A percentile compares a stretch with the other conserved stretches of the same genome.
Evolutionary conservation across 768 basidiomycete genomes (phyloP).

Genomic region (Tylopilus balloui): DNA sequence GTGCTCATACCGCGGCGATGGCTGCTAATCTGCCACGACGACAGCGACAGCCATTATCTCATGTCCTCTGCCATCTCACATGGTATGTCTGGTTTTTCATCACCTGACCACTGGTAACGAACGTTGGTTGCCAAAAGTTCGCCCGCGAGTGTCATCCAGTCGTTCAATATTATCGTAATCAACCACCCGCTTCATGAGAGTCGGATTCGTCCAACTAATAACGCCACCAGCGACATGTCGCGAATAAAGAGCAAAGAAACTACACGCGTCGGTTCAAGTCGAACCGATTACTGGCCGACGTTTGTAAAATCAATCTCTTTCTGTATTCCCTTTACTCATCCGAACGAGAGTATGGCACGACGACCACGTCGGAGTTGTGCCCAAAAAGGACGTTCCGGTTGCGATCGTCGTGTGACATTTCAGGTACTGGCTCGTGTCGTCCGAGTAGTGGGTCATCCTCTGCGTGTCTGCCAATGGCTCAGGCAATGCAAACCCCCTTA

Average conservation of each 20-base stretch:
- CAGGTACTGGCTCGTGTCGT: not conserved
- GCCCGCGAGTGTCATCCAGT: not conserved
- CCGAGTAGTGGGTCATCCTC: not conserved
- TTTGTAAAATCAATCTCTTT: not conserved
- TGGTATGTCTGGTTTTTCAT: constrained; percentile 8
- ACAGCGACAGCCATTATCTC: constrained; percentile 12
- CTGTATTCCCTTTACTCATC: not conserved
- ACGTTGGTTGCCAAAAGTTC: not conserved
- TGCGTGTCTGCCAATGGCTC: not conserved
- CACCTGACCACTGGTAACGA: not conserved
- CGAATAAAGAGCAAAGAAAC: too few relatives aligned
- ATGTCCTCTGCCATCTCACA: constrained; percentile 8
- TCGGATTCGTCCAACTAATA: too few relatives aligned
- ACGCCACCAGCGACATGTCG: too few relatives aligned
- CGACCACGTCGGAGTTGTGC: not conserved
- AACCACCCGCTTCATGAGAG: not conserved
- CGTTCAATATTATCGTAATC: too few relatives aligned
- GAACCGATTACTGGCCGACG: not conserved
- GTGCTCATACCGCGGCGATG: constrained; percentile 16
- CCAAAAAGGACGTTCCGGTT: not conserved
- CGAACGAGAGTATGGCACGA: too few relatives aligned
- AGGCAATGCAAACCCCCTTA: not conserved
- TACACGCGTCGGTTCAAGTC: not conserved
- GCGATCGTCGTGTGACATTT: not conserved
- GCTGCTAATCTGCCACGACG: constrained; percentile 2